Percentiles rank a stretch among this genome's conserved stretches.
These are phyloP conservation scores for Ogataea degrootiae DNA, from an alignment of 805 yeast species.

Conservation along the genomic window DNA sequence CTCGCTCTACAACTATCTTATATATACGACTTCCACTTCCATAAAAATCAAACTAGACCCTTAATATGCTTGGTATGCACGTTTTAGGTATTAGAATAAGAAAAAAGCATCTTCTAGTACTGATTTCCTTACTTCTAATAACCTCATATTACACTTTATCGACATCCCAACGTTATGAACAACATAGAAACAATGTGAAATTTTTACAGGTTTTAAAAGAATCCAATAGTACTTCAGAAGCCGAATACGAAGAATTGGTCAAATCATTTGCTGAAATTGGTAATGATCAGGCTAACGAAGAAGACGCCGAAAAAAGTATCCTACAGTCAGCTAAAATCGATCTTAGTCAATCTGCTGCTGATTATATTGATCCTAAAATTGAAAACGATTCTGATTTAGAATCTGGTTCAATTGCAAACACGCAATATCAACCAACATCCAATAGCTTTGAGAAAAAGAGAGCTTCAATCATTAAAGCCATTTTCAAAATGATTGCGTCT, in stretches of 20 bases:
- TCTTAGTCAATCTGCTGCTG: not conserved
- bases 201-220: slow-evolving; percentile 1
- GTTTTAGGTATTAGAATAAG: not conserved
- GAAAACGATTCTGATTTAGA: not conserved
- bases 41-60: not conserved
- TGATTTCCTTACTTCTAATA: not conserved
- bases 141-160: not conserved
- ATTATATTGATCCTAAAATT: not conserved
- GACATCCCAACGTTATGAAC: not conserved
- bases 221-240: not conserved
- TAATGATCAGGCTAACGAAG: not conserved
- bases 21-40: not conserved
- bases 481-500: slow-evolving; percentile 16
- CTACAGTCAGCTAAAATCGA: not conserved
- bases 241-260: not conserved
- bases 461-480: slow-evolving; percentile 17
- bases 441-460: slow-evolving; percentile 10
- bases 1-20: no score
- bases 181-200: not conserved
- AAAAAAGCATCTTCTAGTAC: not conserved
- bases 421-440: not conserved
- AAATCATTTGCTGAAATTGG: not conserved
- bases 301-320: not conserved
- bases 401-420: not conserved
- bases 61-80: not conserved